Conservation (phyloP, 139 green algal genomes). For the Penium margaritaceum region DNA sequence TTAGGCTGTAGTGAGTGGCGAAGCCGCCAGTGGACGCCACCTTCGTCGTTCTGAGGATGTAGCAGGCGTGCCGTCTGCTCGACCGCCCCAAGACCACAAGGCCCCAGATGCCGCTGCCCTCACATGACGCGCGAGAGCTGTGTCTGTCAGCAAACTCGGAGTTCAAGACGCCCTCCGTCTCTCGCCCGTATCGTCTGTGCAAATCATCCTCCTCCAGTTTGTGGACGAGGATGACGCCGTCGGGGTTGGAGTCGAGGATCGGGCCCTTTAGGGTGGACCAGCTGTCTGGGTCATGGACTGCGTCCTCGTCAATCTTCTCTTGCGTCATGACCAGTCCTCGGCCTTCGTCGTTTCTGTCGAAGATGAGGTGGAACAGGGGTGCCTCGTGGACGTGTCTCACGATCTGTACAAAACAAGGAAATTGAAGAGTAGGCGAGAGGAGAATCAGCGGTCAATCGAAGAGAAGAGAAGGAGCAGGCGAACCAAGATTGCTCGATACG, state of each 20-base stretch:
- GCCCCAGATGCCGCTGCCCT: constrained; percentile 12
- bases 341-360: constrained; percentile 8
- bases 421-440: too few species aligned
- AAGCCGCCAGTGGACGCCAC: not conserved
- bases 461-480: too few species aligned
- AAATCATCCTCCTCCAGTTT: not conserved
- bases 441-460: too few species aligned
- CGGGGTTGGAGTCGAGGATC: not conserved
- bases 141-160: too few species aligned
- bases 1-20: constrained; percentile 24
- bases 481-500: too few species aligned
- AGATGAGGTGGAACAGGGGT: constrained; percentile 29
- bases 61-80: constrained; percentile 23
- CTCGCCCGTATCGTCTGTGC: constrained; percentile 9
- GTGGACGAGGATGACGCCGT: constrained; percentile 28
- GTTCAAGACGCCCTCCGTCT: not conserved
- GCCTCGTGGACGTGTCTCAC: constrained; percentile 21
- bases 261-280: not conserved
- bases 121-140: too few species aligned
- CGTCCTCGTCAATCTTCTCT: too few species aligned
- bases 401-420: too few species aligned
- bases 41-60: constrained; percentile 34
- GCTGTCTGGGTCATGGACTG: constrained; percentile 2
- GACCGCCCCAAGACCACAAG: constrained; percentile 20
- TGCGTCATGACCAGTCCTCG: too few species aligned